A percentile compares a stretch with the other conserved stretches of the same genome.
Evolutionary conservation across 768 basidiomycete genomes (phyloP).

Genomic region (Termitomyces sp.): DNA sequence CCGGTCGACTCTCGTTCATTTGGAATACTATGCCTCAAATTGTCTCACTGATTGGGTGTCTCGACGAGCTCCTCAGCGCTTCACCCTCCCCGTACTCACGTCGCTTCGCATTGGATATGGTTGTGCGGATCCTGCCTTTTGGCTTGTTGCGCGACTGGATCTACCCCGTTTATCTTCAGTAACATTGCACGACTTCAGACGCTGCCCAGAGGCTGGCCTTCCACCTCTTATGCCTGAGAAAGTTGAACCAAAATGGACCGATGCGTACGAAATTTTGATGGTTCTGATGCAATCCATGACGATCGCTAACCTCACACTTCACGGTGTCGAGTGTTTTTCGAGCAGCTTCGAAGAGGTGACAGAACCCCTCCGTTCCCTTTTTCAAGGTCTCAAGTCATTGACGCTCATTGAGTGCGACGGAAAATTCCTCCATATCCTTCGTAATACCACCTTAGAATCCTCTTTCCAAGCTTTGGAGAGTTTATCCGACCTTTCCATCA

Average conservation of each 20-base stretch:
- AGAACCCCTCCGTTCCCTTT: slow-evolving; percentile 6
- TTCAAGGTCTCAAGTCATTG: slow-evolving; percentile 9
- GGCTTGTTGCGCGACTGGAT: slow-evolving; percentile 6
- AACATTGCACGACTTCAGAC: slow-evolving; percentile 11
- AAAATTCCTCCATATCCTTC: slow-evolving; percentile 10
- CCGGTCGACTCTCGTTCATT: slow-evolving; percentile 9
- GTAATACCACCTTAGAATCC: slow-evolving; percentile 3
- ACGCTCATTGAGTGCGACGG: slow-evolving; percentile 10
- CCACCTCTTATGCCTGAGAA: not conserved
- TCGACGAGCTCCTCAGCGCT: not conserved
- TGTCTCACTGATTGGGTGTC: slow-evolving; percentile 1
- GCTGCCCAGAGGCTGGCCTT: slow-evolving; percentile 8
- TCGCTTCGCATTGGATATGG: slow-evolving; percentile 12
- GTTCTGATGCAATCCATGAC: slow-evolving; percentile 6
- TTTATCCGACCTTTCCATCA: slow-evolving; percentile 12
- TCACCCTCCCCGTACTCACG: slow-evolving; percentile 11
- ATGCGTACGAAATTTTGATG: slow-evolving; percentile 7
- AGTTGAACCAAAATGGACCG: slow-evolving; percentile 3
- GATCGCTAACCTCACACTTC: slow-evolving; percentile 9
- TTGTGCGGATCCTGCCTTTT: slow-evolving; percentile 4
- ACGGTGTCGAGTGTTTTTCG: slow-evolving; percentile 13
- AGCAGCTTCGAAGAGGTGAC: slow-evolving; percentile 7
- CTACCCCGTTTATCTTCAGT: slow-evolving; percentile 9
- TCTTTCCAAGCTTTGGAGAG: not conserved
- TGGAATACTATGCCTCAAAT: slow-evolving; percentile 11